phyloP scores from a whole-genome alignment of 768 basidiomycete genomes.

The Punctularia strigosozonata region DNA sequence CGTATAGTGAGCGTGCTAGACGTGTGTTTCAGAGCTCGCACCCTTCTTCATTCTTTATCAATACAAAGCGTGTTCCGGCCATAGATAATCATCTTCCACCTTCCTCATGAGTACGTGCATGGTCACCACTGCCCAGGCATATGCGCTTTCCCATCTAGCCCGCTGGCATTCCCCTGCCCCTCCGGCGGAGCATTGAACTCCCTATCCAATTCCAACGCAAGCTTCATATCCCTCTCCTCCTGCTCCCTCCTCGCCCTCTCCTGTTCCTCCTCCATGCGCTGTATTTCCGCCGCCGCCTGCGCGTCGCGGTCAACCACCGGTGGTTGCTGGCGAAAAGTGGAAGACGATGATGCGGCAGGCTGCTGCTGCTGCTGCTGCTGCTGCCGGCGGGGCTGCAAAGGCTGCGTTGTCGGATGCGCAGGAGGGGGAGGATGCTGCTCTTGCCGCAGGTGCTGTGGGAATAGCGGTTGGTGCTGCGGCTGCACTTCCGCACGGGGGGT shows the following conservation, averaged over 20 bases:
- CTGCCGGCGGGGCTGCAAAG: conserved; percentile 6
- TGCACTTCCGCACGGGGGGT: background rate
- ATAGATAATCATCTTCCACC: too few species aligned
- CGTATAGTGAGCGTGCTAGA: too few species aligned
- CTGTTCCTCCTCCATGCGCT: conserved; percentile 26
- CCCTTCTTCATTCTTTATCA: too few species aligned
- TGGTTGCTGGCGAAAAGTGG: conserved; percentile 8
- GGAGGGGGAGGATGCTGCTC: background rate
- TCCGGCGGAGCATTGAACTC: conserved; percentile 28
- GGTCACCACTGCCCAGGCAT: too few species aligned
- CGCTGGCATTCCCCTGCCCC: too few species aligned
- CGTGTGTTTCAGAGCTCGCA: too few species aligned
- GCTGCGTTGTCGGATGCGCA: background rate
- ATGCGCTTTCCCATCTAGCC: too few species aligned
- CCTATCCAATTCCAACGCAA: conserved; percentile 40
- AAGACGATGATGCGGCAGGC: background rate
- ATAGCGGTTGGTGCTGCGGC: conserved; percentile 1
- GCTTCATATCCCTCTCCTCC: conserved; percentile 28
- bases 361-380: conserved; percentile 1
- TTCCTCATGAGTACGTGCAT: too few species aligned
- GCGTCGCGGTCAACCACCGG: conserved; percentile 10
- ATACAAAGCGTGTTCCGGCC: too few species aligned
- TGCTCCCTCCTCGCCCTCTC: conserved; percentile 25
- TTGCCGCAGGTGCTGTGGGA: background rate
- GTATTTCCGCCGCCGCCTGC: conserved; percentile 17